Conservation (phyloP, 345 rosid genomes). For the Eucalyptus marginata region DNA sequence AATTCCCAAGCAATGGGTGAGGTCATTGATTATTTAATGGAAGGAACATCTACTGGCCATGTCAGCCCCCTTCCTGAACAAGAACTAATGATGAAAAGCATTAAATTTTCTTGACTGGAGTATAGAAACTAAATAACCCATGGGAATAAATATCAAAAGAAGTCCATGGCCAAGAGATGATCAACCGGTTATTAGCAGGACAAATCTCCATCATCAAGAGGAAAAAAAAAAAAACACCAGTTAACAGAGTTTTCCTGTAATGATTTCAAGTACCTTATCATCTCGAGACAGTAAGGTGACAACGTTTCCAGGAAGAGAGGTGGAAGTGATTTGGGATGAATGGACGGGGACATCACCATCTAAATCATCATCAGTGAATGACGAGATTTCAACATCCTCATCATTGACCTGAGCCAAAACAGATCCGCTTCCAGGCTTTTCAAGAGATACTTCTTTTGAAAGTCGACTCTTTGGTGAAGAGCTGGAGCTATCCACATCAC, state of each 20-base stretch:
- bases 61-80: background rate
- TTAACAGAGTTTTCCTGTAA: background rate
- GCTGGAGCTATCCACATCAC: constrained; percentile 29
- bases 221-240: background rate
- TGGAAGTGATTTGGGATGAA: constrained; percentile 35
- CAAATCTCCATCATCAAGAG: background rate
- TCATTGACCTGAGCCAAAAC: constrained; percentile 43
- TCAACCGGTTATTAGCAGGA: background rate
- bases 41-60: background rate
- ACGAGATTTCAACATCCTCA: constrained; percentile 53
- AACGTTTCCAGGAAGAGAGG: constrained; percentile 22
- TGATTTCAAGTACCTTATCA: constrained; percentile 26
- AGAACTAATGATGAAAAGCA: background rate
- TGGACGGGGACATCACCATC: constrained; percentile 42
- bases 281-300: constrained; percentile 17
- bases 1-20: background rate
- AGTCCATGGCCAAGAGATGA: background rate
- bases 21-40: background rate
- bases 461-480: constrained; percentile 7
- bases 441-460: constrained; percentile 28
- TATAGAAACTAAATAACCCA: background rate
- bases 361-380: constrained; percentile 69
- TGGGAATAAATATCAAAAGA: background rate
- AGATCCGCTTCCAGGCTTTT: constrained; percentile 44
- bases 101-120: background rate